Evolutionary conservation across 2,329 filamentous ascomycete species (phyloP), one percentile per base, ranked within the genome.

Genomic region (Stagonosporopsis rhizophila): DNA sequence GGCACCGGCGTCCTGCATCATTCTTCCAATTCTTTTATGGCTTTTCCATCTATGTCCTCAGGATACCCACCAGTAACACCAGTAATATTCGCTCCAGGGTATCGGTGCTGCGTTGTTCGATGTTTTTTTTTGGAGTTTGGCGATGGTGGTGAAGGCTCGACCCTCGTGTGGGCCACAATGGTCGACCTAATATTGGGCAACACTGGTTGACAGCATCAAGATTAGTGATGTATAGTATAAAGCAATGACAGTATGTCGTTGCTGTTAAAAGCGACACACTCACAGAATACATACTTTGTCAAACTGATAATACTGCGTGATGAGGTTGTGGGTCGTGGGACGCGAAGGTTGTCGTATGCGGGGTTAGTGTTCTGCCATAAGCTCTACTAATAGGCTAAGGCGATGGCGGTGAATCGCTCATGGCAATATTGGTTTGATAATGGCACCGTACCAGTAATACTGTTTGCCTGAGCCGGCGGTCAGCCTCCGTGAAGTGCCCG

Each of bases 151-250:
- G 50, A 25, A 30, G 27, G 37, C 19, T 42, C 22, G 44, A 37
- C 28, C 40, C 37, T 46, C 46, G 50, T 45, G 52, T 62, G 52
- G 34, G 44, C 8, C 40, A 27, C 23, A 28, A 44, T 23, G 38
- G 37, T 60, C 44, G 55, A 40, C 39, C 45, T 48, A 40, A 30
- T 58, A 39, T 28, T 47, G 22, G 25, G 38, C 51, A 55, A 45
- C 20, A 54, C 46, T 42, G 48, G 37, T 54, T 23, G 39, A 59
- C 58, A 55, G 47, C 47, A 44, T 42, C n/a, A 41, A 47, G 44
- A 58, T 61, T 56, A 65, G 59, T 71, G 71, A 68, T 73, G 61
- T 71, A 72, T 70, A 69, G 62, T 71, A 65, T 58, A 62, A 52
- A 66, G 54, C 17, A 38, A 58, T 53, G 38, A 48, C 14, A 57